A percentile compares a stretch with the other conserved stretches of the same genome.
Conservation (phyloP, 768 basidiomycete genomes). For the Cyathus striatus region DNA sequence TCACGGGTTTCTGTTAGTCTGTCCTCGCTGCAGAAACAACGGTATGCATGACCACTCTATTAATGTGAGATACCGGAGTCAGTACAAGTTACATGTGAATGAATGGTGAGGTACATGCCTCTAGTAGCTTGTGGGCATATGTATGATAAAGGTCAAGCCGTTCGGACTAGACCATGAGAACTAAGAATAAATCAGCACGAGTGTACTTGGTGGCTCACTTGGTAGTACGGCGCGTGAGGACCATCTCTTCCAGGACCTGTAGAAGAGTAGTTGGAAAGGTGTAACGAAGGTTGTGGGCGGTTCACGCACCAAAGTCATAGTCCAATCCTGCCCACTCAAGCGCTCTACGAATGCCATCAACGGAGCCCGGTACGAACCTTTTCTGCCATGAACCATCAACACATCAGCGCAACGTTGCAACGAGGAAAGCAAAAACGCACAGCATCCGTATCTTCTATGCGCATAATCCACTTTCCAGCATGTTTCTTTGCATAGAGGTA, state of each 20-base stretch:
- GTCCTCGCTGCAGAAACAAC: conserved; percentile 87
- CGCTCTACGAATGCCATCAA: conserved; percentile 72
- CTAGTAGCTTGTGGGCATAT: conserved; percentile 70
- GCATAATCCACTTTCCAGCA: conserved; percentile 84
- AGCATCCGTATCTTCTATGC: conserved; percentile 94
- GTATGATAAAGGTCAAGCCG: conserved; percentile 78
- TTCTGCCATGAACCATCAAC: conserved; percentile 39
- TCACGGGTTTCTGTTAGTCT: conserved; percentile 65
- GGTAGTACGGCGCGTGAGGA: conserved; percentile 80
- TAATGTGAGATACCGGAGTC: background rate
- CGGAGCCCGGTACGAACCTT: conserved; percentile 76
- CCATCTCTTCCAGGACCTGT: conserved; percentile 77
- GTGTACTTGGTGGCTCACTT: conserved; percentile 38
- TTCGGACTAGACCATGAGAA: conserved; percentile 65
- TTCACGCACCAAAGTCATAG: conserved; percentile 83
- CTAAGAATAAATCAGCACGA: conserved; percentile 4
- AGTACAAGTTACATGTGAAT: too few species aligned
- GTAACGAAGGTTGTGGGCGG: too few species aligned
- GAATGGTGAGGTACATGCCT: conserved; percentile 52
- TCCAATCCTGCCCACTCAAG: conserved; percentile 89
- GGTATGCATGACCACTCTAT: conserved; percentile 84
- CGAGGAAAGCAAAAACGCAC: conserved; percentile 35
- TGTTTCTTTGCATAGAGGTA: conserved; percentile 78
- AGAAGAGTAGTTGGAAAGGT: too few species aligned
- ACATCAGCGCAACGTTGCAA: background rate